Base-by-base conservation (phyloP, 495 filamentous ascomycete species). In the Neurospora sp. region DNA sequence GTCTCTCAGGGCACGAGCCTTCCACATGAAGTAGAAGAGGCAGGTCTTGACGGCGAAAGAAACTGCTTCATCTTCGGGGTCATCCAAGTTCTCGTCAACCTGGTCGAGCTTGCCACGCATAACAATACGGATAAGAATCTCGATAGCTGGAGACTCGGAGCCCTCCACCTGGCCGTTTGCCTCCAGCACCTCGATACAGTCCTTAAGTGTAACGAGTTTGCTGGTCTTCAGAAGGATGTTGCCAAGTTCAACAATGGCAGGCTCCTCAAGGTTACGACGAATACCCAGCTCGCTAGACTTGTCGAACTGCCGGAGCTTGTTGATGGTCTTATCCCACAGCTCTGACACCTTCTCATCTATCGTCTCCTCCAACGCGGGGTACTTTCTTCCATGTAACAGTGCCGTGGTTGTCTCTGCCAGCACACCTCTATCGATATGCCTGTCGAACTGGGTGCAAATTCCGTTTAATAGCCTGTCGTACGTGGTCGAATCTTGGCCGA, bases 21-120 rank as follows among this genome's bases (percentile, higher is more conserved):
- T 94, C 96, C 96, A 99, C 90, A 97, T 92, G 81, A 97, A 96
- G 83, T 97, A 98, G 83, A 94, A 93, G 35, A 94, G 83, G 31
- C 92, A 81, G 7, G 90, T 85, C 74, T 90, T 90, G 74, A 94
- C 89, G 23, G 93, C 91, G 72, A 88, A 90, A 11, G 85, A 84
- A 7, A 94, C 89, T 70, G 96, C 82, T 73, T 94, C 91, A 73
- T 93, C 90, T 78, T 97, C 94, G 10, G 90, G 82, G 54, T 87
- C 88, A 72, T 91, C 90, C 5, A 87, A 79, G 14, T 91, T 90
- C 38, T 91, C 88, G 71, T 90, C 87, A 1, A 88, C 84, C 38
- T 89, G 87, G 39, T 87, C 84, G 23, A 89, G 86, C 8, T 86
- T 81, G 23, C 92, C 93, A 39, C 94, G 90, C 71, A 87, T 81